Base-by-base conservation (phyloP, 306 rosid species). In the Quercus parvula region DNA sequence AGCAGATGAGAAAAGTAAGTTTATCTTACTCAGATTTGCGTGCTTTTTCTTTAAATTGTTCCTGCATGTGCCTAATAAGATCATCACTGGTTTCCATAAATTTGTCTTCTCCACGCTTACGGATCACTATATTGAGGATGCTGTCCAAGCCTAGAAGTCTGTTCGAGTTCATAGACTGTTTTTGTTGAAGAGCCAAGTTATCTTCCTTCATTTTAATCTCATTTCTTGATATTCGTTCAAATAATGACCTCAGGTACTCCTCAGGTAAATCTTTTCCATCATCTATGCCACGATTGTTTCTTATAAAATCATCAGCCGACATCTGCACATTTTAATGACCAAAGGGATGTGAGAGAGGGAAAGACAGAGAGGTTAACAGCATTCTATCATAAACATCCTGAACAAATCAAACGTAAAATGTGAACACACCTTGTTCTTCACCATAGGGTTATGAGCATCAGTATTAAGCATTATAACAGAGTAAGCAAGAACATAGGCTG, bases 191-290 rank as follows among this genome's bases (percentile, higher is more conserved):
- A 87, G 96, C 87, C 84, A 90, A 82, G 66, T 91, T 91, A 80
- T 86, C 85, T 27, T 89, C 99, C 85, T 96, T 96, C 99, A 96
- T 93, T 89, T 96, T 96, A 84, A 96, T 96, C 87, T 96, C 99
- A 82, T 84, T 91, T 89, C 89, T 91, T 77, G 97, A 89, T 84
- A 96, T 89, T 81, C 99, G 84, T 66, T 90, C 98, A 89, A 81
- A 96, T 81, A 96, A 77, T 38, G 97, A 89, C 87, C 92, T 91
- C 91, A 96, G 62, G 86, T 91, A 88, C 83, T 88, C 97, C 84
- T 93, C 97, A 24, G 93, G 91, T 63, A 96, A 88, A 89, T 96
- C 99, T 86, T 93, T 93, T 67, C 99, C 99, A 87, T 96, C 99
- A 86, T 96, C 99, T 82, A 96, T 87, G 76, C 99, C 99, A 15